Conservation (phyloP, 495 filamentous ascomycete genomes). For the Achaetomiella virescens region DNA sequence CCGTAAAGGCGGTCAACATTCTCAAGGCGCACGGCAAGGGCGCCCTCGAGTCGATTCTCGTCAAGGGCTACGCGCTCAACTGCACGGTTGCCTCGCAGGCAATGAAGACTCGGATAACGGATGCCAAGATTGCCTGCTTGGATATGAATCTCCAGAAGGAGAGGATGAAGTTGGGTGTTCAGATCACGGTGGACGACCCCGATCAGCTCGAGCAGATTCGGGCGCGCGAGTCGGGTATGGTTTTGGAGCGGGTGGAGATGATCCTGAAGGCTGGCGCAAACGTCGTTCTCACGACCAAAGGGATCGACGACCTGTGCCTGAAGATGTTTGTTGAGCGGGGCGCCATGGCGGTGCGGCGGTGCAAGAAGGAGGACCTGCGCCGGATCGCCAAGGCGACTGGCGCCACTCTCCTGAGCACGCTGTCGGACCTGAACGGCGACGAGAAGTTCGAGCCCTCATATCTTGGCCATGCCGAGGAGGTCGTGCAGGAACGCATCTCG, state of each 20-base stretch:
- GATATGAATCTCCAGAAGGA: constrained; percentile 99
- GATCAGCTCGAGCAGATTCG: constrained; percentile 96
- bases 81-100: constrained; percentile 98
- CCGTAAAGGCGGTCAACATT: constrained; percentile 97
- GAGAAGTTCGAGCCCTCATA: constrained; percentile 90
- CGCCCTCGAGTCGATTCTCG: constrained; percentile 77
- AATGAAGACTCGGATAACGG: constrained; percentile 87
- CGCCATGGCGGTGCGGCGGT: constrained; percentile 91
- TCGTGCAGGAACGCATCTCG: constrained; percentile 92
- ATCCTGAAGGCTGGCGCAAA: constrained; percentile 97
- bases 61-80: constrained; percentile 96
- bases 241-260: constrained; percentile 92
- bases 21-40: constrained; percentile 97
- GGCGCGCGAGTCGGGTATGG: constrained; percentile 83
- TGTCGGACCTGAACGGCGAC: constrained; percentile 96
- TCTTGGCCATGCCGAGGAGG: constrained; percentile 88
- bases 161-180: constrained; percentile 96
- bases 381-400: constrained; percentile 95
- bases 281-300: constrained; percentile 93
- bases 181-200: constrained; percentile 96
- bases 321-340: constrained; percentile 94
- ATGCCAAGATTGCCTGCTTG: constrained; percentile 94
- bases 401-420: constrained; percentile 81
- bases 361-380: constrained; percentile 97
- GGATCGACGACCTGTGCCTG: constrained; percentile 91